These are phyloP conservation scores for Cercospora sesami DNA, from an alignment of 2,329 filamentous ascomycete genomes.

Conservation along the genomic window DNA sequence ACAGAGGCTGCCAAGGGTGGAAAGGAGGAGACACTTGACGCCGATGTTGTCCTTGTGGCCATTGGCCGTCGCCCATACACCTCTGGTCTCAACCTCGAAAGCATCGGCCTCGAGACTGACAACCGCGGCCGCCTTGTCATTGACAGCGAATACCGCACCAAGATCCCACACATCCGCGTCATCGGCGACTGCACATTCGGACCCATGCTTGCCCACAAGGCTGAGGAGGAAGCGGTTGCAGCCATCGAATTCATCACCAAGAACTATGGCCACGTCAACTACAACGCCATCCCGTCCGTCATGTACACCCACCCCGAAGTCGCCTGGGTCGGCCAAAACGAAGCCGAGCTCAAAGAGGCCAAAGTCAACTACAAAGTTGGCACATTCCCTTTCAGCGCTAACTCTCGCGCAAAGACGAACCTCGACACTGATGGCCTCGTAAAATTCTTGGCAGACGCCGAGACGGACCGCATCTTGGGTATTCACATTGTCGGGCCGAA, in stretches of 20 bases:
- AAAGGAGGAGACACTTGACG: conserved; percentile 87
- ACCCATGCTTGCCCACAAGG: conserved; percentile 95
- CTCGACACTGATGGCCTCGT: conserved; percentile 92
- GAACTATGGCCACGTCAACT: conserved; percentile 98
- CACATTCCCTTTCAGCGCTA: conserved; percentile 95
- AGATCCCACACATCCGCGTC: conserved; percentile 93
- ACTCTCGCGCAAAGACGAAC: conserved; percentile 98
- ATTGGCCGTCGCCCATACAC: conserved; percentile 97
- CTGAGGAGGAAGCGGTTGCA: conserved; percentile 95
- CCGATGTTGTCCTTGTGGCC: conserved; percentile 92
- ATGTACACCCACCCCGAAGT: conserved; percentile 99
- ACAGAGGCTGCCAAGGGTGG: conserved; percentile 94
- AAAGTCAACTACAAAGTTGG: conserved; percentile 91
- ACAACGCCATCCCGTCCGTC: conserved; percentile 93
- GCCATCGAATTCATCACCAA: conserved; percentile 97
- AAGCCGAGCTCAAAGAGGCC: conserved; percentile 88
- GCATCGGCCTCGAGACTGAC: conserved; percentile 86
- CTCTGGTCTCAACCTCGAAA: conserved; percentile 85
- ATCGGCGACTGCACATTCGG: conserved; percentile 96
- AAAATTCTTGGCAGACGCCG: conserved; percentile 93
- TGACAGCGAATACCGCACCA: conserved; percentile 98
- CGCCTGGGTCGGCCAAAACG: conserved; percentile 96
- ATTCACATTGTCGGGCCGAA: conserved; percentile 96
- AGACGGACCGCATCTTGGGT: conserved; percentile 93
- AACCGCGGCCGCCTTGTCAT: conserved; percentile 94